Evolutionary conservation across 2,329 filamentous ascomycete genomes (phyloP), one percentile per base, ranked within the genome.

Genomic region (Penicillium sp.): DNA sequence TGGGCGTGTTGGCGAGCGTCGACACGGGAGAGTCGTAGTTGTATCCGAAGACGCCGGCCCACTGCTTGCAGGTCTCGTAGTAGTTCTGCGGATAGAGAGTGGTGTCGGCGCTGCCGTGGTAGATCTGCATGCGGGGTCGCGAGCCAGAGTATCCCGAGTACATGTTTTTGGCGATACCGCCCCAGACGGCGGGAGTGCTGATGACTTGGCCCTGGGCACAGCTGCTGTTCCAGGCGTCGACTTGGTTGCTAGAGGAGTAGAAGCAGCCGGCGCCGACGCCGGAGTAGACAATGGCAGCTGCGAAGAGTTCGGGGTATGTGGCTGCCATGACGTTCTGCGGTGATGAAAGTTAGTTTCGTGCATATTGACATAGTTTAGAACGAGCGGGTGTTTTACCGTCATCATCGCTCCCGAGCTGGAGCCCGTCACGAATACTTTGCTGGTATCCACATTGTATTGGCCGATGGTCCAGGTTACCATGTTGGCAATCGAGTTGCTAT

Each of bases 401-500:
- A 51, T 51, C 49, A 51, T 51, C 3, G 49, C 49, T 10, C 49
- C 49, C 10, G 49, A 51, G 36, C 49, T 51, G 35, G 35, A 40
- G 6, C 49, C 49, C 7, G 49, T 51, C 35, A 51, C 49, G 49
- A 51, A 51, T 16, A 51, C 37, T 11, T 51, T 51, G 49, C 35
- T 37, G 36, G 49, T 51, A n/a, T 51, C 19, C 35, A 24, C 49
- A 22, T 51, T 51, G 49, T 51, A 51, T 18, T 51, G 35, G 7
- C 24, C 22, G 49, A 39, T 51, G 24, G 49, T 51, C 49, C 49
- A 51, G 49, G 33, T 39, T 1, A 51, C 49, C 49, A 51, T 51
- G 36, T 51, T 51, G 49, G 49, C 49, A 19, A 51, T 51, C 3
- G 49, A 51, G 22, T 51, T 51, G 36, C 49, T 51, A 19, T 51